Evolutionary conservation across 2,329 filamentous ascomycete genomes (phyloP).

Genomic region (Microsporum ferrugineum): DNA sequence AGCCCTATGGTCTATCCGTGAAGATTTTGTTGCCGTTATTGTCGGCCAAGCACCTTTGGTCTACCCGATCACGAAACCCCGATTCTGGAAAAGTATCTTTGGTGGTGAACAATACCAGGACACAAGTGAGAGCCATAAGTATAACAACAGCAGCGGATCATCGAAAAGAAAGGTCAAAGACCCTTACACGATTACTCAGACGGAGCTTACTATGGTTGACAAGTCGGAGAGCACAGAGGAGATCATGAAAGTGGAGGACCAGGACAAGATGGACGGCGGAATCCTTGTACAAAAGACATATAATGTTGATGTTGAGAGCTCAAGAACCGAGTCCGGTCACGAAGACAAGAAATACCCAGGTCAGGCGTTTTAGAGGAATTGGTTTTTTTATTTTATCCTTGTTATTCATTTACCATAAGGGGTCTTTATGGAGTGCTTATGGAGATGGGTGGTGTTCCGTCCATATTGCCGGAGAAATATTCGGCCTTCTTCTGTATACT

Average conservation of each 20-base stretch:
- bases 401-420: background rate
- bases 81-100: background rate
- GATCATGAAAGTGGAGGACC: background rate
- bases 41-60: constrained; percentile 31
- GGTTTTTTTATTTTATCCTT: background rate
- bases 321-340: background rate
- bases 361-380: background rate
- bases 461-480: background rate
- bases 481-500: background rate
- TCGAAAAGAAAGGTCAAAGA: background rate
- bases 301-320: background rate
- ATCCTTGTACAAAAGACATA: background rate
- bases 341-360: background rate
- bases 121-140: background rate
- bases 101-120: background rate
- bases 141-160: background rate
- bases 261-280: background rate
- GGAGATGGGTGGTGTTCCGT: background rate
- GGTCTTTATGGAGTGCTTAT: background rate
- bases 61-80: constrained; percentile 14
- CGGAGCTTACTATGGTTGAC: background rate
- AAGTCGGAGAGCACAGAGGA: background rate
- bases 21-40: constrained; percentile 30
- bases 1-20: constrained; percentile 32
- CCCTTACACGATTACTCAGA: background rate